Base-by-base conservation (phyloP, 768 basidiomycete species). In the Grammothele lineata region DNA sequence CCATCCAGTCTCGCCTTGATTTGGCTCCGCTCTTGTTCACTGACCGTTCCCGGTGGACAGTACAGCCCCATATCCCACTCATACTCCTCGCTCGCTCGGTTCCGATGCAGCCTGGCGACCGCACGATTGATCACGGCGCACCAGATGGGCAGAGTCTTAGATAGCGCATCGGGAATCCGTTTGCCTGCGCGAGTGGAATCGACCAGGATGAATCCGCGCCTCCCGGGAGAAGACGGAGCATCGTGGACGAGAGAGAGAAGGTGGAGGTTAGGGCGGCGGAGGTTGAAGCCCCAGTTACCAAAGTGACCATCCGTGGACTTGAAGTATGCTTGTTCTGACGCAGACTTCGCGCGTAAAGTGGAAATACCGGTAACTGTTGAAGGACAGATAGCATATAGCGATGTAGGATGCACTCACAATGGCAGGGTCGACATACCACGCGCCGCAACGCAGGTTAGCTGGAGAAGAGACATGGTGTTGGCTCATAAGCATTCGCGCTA, bases 131-230 rank as follows among this genome's bases (percentile, higher is more conserved):
- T 71, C 4, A 92, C 88, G 8, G 88, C 73, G 62, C 94, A 95
- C 95, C 95, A 98, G 41, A 94, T 87, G 0, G 94, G 94, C 1
- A 97, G 75, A 1, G 59, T 57, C 45, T 95, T 98, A 2, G 88
- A 88, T 2, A 97, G 73, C 0, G 94, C 92, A 54, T 98, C 95
- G 1, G 95, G 95, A 39, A 95, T 84, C 12, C 92, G 81, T 68
- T 98, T 97, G 8, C 95, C 95, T 19, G 90, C 74, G 19, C 95
- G 73, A 0, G 95, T 96, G 0, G 94, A 96, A 60, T 98, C 95
- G 8, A 96, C 91, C 1, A 98, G 67, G 32, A 96, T 92, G 94
- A 52, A 8, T 2, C 5, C 27, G 8, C 27, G 7, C 6, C 14
- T 22, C 17, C 18, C 17, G 39, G 32, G 12, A 36, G 21, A 17